Evolutionary conservation across 208 protist genomes (phyloP).

Genomic region (Trypanosoma rangeli): DNA sequence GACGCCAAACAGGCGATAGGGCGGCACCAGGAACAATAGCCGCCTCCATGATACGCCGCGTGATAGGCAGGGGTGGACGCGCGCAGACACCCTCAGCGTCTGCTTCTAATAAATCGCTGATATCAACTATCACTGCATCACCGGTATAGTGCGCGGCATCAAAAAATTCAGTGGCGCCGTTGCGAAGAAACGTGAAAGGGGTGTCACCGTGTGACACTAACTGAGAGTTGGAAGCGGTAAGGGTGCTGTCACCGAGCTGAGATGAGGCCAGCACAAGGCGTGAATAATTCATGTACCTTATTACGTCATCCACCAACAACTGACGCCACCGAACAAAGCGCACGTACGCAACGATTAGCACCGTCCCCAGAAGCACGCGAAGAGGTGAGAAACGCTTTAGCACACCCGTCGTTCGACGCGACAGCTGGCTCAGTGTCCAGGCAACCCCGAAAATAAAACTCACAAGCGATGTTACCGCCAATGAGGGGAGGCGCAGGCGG

Average conservation of each 20-base stretch:
- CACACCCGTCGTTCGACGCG: not conserved
- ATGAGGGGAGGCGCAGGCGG: slow-evolving; percentile 42
- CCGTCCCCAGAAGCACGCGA: not conserved
- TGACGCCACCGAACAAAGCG: slow-evolving; percentile 38
- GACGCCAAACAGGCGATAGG: slow-evolving; percentile 36
- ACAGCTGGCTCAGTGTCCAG: slow-evolving; percentile 23
- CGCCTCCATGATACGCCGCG: slow-evolving; percentile 36
- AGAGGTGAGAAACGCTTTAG: not conserved
- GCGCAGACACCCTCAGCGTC: not conserved
- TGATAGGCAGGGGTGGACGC: slow-evolving; percentile 32
- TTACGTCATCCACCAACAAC: slow-evolving; percentile 27
- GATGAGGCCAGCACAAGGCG: not conserved
- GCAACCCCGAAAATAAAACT: slow-evolving; percentile 41
- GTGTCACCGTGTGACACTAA: slow-evolving; percentile 77
- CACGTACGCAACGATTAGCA: slow-evolving; percentile 19
- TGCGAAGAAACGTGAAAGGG: slow-evolving; percentile 56
- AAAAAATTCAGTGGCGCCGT: slow-evolving; percentile 31
- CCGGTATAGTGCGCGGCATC: slow-evolving; percentile 66
- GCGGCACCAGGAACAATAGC: slow-evolving; percentile 15
- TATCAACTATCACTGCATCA: slow-evolving; percentile 50
- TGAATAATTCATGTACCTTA: slow-evolving; percentile 48
- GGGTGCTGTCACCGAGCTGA: slow-evolving; percentile 42
- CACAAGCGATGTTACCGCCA: slow-evolving; percentile 31
- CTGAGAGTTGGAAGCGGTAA: slow-evolving; percentile 71
- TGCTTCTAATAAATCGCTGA: slow-evolving; percentile 30